phyloP scores from a whole-genome alignment of 371 early-diverging fungal genomes.

The Sporodiniella umbellata region DNA sequence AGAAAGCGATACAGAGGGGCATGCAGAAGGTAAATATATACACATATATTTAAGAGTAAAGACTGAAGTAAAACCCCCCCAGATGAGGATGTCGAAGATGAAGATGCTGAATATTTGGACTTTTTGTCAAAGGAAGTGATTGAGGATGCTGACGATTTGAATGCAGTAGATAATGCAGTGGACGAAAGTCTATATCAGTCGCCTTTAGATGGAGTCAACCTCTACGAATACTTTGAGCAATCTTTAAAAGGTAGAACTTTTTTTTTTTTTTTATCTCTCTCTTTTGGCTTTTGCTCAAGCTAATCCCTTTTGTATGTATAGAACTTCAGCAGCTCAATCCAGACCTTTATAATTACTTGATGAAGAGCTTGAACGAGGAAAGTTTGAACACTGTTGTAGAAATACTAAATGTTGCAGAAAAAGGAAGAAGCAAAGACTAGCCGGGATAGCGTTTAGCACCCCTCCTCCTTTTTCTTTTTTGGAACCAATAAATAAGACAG shows the following conservation, averaged over 20 bases:
- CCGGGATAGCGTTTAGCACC: too few relatives aligned
- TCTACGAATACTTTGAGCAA: constrained; percentile 72
- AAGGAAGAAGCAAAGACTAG: too few relatives aligned
- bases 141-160: constrained; percentile 13
- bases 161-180: constrained; percentile 58
- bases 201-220: constrained; percentile 83
- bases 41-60: neutral
- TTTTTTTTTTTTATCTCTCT: neutral
- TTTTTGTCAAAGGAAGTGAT: constrained; percentile 61
- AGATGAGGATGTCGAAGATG: constrained; percentile 59
- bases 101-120: constrained; percentile 63
- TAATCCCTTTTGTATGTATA: neutral
- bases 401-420: neutral
- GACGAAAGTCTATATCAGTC: constrained; percentile 83
- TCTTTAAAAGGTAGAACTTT: constrained; percentile 38
- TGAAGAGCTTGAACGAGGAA: neutral
- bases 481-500: too few relatives aligned
- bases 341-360: neutral
- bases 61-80: neutral
- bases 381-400: neutral
- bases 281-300: neutral
- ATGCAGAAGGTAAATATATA: neutral
- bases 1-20: constrained; percentile 34
- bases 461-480: too few relatives aligned
- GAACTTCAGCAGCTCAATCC: neutral